phyloP scores from a whole-genome alignment of 306 rosid genomes.

The Rosa persica region DNA sequence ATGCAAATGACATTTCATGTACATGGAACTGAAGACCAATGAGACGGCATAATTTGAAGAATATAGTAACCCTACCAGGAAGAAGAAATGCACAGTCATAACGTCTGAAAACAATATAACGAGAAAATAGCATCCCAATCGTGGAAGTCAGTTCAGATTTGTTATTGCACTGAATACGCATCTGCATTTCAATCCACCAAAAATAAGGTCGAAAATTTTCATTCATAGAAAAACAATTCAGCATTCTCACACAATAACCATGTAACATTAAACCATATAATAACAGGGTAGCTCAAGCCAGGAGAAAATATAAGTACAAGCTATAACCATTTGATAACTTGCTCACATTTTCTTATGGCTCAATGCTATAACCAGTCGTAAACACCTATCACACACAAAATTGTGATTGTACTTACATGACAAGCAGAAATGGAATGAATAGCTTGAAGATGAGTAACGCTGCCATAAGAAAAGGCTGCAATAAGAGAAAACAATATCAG shows the following conservation, averaged over 20 bases:
- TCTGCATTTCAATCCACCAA: slow-evolving; percentile 47
- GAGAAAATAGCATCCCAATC: slow-evolving; percentile 87
- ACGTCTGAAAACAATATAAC: slow-evolving; percentile 70
- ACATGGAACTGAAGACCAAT: background rate
- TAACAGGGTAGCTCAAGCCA: background rate
- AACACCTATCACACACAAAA: background rate
- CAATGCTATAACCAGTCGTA: background rate
- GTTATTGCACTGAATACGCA: slow-evolving; percentile 85
- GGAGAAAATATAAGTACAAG: background rate
- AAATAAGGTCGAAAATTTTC: slow-evolving; percentile 10
- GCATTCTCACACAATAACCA: background rate
- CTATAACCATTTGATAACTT: background rate
- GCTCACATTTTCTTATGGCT: background rate
- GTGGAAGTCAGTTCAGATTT: slow-evolving; percentile 68
- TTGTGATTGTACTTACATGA: slow-evolving; percentile 64
- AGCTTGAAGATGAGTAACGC: slow-evolving; percentile 86
- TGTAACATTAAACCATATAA: slow-evolving; percentile 11
- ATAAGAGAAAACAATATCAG: slow-evolving; percentile 25
- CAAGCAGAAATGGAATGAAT: slow-evolving; percentile 85
- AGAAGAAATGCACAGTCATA: slow-evolving; percentile 90
- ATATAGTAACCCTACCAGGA: slow-evolving; percentile 61
- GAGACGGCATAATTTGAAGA: slow-evolving; percentile 10
- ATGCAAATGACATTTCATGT: background rate
- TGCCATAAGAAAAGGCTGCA: slow-evolving; percentile 94
- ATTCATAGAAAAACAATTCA: background rate